Conservation (phyloP, 768 basidiomycete genomes). For the Rhodotorula sphaerocarpa region DNA sequence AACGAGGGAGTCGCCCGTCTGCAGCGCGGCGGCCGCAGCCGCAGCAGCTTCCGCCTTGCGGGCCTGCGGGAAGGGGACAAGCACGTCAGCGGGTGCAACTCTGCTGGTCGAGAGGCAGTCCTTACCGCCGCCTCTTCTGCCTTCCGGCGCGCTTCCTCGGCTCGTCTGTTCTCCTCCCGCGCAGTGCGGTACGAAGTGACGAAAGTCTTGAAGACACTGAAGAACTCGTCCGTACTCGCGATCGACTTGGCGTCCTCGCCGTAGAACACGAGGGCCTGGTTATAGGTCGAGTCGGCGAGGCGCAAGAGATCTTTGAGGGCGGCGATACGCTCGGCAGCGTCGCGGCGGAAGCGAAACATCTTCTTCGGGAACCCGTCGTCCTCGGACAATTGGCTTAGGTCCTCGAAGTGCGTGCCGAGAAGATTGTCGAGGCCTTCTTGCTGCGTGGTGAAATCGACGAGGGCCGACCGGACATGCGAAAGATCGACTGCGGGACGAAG, state of each 20-base stretch:
- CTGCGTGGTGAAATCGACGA: constrained; percentile 56
- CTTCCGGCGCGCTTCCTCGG: constrained; percentile 15
- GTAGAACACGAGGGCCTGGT: constrained; percentile 78
- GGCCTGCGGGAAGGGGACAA: background rate
- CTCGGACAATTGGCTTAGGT: constrained; percentile 50
- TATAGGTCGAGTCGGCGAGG: constrained; percentile 71
- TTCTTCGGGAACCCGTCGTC: constrained; percentile 74
- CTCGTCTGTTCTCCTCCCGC: constrained; percentile 16
- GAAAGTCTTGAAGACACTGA: constrained; percentile 94
- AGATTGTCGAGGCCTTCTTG: constrained; percentile 65
- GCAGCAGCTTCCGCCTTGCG: constrained; percentile 29
- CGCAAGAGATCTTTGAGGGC: constrained; percentile 81
- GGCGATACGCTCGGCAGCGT: constrained; percentile 64
- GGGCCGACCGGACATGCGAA: constrained; percentile 70
- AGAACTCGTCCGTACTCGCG: constrained; percentile 74
- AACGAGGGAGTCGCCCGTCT: constrained; percentile 22
- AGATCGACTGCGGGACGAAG: constrained; percentile 58
- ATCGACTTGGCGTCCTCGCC: constrained; percentile 61
- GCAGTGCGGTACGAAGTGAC: constrained; percentile 64
- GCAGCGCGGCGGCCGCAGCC: constrained; percentile 6
- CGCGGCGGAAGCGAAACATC: constrained; percentile 83
- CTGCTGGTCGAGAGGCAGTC: no score
- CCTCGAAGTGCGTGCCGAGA: constrained; percentile 66
- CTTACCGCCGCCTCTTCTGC: constrained; percentile 15
- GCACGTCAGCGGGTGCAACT: background rate